Percentiles rank a stretch among this genome's conserved stretches.
Conservation (phyloP, 768 basidiomycete species). For the Agaricus sinodeliciosus region DNA sequence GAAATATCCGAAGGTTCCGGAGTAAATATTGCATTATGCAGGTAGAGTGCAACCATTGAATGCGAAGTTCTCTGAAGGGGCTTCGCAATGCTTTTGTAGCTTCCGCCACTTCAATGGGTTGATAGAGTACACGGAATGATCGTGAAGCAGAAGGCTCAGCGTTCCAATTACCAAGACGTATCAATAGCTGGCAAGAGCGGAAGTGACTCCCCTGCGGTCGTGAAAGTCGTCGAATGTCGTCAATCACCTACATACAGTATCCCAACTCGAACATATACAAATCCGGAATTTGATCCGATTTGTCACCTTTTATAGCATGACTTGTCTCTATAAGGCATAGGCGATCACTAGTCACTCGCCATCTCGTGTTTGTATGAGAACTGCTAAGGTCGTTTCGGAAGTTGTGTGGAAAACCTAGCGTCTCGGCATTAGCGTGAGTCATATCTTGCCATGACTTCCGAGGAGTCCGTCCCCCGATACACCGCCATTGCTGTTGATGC, state of each 20-base stretch:
- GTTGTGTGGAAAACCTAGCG: too few relatives aligned
- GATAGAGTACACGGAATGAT: conserved; percentile 5
- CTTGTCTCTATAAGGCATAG: background rate
- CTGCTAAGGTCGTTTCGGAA: too few relatives aligned
- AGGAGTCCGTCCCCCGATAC: too few relatives aligned
- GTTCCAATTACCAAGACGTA: background rate
- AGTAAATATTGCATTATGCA: conserved; percentile 48
- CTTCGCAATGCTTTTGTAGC: conserved; percentile 13
- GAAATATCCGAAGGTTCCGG: conserved; percentile 23
- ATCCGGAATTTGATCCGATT: background rate
- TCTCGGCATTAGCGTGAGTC: too few relatives aligned
- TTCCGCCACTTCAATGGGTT: conserved; percentile 7
- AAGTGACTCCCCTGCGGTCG: conserved; percentile 1
- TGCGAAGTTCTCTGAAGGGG: conserved; percentile 4
- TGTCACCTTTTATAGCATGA: background rate
- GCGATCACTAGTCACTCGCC: too few relatives aligned
- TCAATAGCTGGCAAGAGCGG: background rate
- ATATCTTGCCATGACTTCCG: too few relatives aligned
- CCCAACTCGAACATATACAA: conserved; percentile 1
- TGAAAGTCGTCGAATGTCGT: conserved; percentile 6
- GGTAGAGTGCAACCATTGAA: conserved; percentile 52
- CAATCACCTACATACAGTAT: background rate
- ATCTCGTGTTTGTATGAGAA: too few relatives aligned
- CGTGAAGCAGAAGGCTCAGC: background rate
- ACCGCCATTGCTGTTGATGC: too few relatives aligned